phyloP scores from a whole-genome alignment of 805 yeast genomes.

The Candida pini region DNA sequence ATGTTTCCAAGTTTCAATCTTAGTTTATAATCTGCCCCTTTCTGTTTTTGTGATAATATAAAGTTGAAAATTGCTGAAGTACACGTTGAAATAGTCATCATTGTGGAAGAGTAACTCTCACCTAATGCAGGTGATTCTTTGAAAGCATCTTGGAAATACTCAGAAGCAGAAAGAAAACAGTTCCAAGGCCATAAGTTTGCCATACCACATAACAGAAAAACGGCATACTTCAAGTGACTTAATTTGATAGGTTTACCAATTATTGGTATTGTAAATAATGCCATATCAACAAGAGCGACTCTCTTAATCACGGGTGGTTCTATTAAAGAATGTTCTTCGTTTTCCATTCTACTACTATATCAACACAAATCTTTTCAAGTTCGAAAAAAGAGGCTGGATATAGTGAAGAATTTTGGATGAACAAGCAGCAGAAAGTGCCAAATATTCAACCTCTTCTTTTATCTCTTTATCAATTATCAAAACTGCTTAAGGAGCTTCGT shows the following conservation, averaged over 20 bases:
- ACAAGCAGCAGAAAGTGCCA: too few species aligned
- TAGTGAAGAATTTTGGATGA: too few species aligned
- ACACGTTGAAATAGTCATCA: slow-evolving; percentile 82
- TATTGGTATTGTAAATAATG: slow-evolving; percentile 11
- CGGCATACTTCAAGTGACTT: slow-evolving; percentile 37
- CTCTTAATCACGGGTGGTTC: not conserved
- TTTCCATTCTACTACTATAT: too few species aligned
- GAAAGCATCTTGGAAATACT: slow-evolving; percentile 66
- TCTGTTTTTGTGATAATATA: slow-evolving; percentile 61
- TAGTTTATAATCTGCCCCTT: slow-evolving; percentile 47
- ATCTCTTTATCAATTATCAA: too few species aligned
- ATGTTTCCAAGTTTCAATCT: slow-evolving; percentile 59
- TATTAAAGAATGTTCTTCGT: slow-evolving; percentile 1
- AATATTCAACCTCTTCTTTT: too few species aligned
- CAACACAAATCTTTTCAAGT: too few species aligned
- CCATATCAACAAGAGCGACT: slow-evolving; percentile 3
- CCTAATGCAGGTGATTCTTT: slow-evolving; percentile 43
- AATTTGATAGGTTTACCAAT: slow-evolving; percentile 13
- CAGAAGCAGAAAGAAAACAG: slow-evolving; percentile 79
- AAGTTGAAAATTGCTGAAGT: slow-evolving; percentile 56
- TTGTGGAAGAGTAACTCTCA: slow-evolving; percentile 64
- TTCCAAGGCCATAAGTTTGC: slow-evolving; percentile 97
- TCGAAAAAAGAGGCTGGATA: too few species aligned
- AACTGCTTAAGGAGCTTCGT: too few species aligned
- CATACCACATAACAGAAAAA: slow-evolving; percentile 67